phyloP scores from a whole-genome alignment of 2,329 filamentous ascomycete species.

The Eutypa lata region DNA sequence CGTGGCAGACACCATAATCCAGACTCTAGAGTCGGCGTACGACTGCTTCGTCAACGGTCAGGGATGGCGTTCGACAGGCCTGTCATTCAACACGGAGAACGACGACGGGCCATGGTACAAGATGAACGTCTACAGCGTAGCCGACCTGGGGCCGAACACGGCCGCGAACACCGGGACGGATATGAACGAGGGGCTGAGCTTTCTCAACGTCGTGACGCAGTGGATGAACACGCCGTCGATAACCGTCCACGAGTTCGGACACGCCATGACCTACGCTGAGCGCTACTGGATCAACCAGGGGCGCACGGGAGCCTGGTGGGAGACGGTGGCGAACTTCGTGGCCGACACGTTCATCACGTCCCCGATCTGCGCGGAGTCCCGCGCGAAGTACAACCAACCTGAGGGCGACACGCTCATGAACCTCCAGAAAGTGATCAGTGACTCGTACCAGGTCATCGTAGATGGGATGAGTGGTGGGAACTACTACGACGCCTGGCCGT shows the following conservation, averaged over 20 bases:
- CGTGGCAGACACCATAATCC: slow-evolving; percentile 29
- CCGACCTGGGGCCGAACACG: slow-evolving; percentile 30
- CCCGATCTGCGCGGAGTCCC: slow-evolving; percentile 36
- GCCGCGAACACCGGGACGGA: slow-evolving; percentile 44
- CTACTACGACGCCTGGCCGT: slow-evolving; percentile 51
- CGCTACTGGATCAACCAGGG: slow-evolving; percentile 42
- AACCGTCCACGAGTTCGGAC: slow-evolving; percentile 49
- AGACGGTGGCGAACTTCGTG: slow-evolving; percentile 48
- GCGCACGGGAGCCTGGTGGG: slow-evolving; percentile 49
- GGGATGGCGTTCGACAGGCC: slow-evolving; percentile 36
- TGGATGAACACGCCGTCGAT: slow-evolving; percentile 37
- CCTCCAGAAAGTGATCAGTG: slow-evolving; percentile 41
- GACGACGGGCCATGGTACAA: slow-evolving; percentile 41
- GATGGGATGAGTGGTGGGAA: slow-evolving; percentile 43
- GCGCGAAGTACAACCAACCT: slow-evolving; percentile 32
- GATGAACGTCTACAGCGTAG: slow-evolving; percentile 43
- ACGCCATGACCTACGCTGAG: slow-evolving; percentile 44
- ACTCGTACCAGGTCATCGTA: slow-evolving; percentile 46
- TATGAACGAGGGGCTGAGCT: slow-evolving; percentile 35
- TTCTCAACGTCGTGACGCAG: slow-evolving; percentile 38
- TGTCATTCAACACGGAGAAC: slow-evolving; percentile 31
- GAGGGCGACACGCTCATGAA: slow-evolving; percentile 37
- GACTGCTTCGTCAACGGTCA: slow-evolving; percentile 36
- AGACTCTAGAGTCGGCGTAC: slow-evolving; percentile 44
- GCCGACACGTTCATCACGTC: slow-evolving; percentile 47